phyloP scores from a whole-genome alignment of 176 grass and related monocot genomes.

The Phyllostachys edulis region DNA sequence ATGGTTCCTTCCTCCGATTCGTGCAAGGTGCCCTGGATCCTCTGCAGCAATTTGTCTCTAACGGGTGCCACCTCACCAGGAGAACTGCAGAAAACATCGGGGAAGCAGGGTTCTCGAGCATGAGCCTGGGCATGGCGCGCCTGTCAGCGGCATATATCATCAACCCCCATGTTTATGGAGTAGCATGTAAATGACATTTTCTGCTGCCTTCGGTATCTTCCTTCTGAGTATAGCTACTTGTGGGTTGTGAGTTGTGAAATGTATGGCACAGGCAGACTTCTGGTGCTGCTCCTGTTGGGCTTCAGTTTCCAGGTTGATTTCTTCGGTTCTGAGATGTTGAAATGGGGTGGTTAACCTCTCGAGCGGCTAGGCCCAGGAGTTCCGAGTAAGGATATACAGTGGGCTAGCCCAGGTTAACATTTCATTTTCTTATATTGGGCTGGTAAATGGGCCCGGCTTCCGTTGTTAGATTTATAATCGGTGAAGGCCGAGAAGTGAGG shows the following conservation, averaged over 20 bases:
- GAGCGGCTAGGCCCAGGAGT: too few species aligned
- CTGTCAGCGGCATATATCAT: slow-evolving; percentile 51
- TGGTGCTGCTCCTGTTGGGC: not conserved
- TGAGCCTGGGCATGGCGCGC: slow-evolving; percentile 42
- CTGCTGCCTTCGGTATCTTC: not conserved
- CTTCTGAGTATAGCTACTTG: not conserved
- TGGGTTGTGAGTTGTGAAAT: not conserved
- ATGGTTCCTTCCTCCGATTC: slow-evolving; percentile 59
- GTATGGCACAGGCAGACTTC: not conserved
- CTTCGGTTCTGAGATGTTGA: not conserved
- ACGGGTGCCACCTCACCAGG: slow-evolving; percentile 81
- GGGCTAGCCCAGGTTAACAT: not conserved
- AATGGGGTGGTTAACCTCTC: not conserved
- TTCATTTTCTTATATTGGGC: not conserved
- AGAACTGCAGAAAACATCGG: slow-evolving; percentile 63
- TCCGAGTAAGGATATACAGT: not conserved
- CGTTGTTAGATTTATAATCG: not conserved
- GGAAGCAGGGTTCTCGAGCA: slow-evolving; percentile 53
- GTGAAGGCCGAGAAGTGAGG: not conserved
- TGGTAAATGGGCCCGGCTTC: not conserved
- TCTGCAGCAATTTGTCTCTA: slow-evolving; percentile 57
- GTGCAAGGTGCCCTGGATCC: slow-evolving; percentile 69
- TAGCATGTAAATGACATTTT: slow-evolving; percentile 65
- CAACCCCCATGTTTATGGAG: slow-evolving; percentile 81
- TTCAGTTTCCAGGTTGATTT: not conserved